Conservation (phyloP, 2,329 filamentous ascomycete genomes). For the Tolypocladium ophioglossoides region DNA sequence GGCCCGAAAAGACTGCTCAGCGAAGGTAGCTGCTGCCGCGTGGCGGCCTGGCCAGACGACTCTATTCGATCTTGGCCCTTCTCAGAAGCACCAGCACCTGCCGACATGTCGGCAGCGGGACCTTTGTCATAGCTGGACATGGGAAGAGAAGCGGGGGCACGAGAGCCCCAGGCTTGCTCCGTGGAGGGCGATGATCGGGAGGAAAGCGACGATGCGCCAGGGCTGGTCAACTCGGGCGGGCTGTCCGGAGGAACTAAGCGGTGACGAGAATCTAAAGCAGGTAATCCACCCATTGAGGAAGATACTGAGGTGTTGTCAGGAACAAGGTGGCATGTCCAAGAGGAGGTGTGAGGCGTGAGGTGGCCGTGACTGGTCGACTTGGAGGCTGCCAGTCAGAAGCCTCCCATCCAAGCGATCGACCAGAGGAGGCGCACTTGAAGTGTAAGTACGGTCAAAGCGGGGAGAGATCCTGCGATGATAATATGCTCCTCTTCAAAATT, state of each 20-base stretch:
- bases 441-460: neutral
- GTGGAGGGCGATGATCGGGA: conserved; percentile 31
- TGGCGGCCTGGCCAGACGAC: conserved; percentile 14
- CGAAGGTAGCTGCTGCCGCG: conserved; percentile 41
- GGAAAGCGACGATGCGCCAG: conserved; percentile 36
- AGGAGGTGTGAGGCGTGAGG: neutral
- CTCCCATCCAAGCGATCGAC: neutral
- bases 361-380: neutral
- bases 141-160: conserved; percentile 33
- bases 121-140: conserved; percentile 49
- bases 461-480: neutral
- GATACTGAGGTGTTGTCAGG: conserved; percentile 2
- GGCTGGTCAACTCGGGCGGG: conserved; percentile 43
- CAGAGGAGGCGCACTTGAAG: neutral
- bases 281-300: conserved; percentile 46
- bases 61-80: conserved; percentile 26
- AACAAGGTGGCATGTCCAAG: conserved; percentile 5
- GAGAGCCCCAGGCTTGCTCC: conserved; percentile 34
- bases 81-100: conserved; percentile 24
- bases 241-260: conserved; percentile 41
- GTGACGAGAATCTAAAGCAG: conserved; percentile 38
- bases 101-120: conserved; percentile 31
- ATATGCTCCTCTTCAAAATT: neutral
- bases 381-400: neutral
- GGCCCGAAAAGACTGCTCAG: conserved; percentile 47